phyloP scores from a whole-genome alignment of 192 early-diverging fungal genomes.

The Gamsiella multidivaricata region DNA sequence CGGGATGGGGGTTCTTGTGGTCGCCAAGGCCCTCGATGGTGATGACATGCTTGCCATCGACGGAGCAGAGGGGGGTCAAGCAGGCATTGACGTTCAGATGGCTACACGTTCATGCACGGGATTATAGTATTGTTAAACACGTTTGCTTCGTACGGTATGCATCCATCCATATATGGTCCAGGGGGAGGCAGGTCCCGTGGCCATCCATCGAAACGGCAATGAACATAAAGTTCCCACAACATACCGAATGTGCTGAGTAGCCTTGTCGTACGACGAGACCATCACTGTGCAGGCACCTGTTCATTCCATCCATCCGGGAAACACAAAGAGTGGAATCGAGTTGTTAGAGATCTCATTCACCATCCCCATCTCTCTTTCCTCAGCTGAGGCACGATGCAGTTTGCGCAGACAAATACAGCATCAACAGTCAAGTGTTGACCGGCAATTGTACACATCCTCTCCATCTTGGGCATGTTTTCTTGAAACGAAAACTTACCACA shows the following conservation, averaged over 20 bases:
- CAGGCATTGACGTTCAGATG: constrained; percentile 67
- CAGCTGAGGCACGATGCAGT: too few species aligned
- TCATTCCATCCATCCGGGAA: constrained; percentile 1
- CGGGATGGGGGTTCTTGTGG: constrained; percentile 74
- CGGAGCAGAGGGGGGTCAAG: constrained; percentile 73
- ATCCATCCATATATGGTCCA: not conserved
- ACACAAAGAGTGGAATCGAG: not conserved
- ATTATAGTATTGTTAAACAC: constrained; percentile 1
- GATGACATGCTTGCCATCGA: constrained; percentile 85
- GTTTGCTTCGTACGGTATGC: too few species aligned
- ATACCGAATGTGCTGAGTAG: constrained; percentile 56
- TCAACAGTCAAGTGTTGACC: too few species aligned
- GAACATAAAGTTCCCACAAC: not conserved
- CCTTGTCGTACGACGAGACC: constrained; percentile 69
- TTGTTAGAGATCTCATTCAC: not conserved
- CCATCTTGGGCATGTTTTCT: too few species aligned
- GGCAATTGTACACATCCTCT: not conserved
- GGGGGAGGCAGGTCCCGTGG: constrained; percentile 7
- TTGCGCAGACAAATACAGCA: too few species aligned
- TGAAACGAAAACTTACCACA: constrained; percentile 57
- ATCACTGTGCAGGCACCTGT: constrained; percentile 83
- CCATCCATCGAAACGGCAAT: not conserved
- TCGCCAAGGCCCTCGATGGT: constrained; percentile 86
- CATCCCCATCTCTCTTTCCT: not conserved
- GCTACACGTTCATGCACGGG: not conserved